Evolutionary conservation across 306 rosid species (phyloP), one percentile per base, ranked within the genome.

Genomic region (Fagus sylvatica): DNA sequence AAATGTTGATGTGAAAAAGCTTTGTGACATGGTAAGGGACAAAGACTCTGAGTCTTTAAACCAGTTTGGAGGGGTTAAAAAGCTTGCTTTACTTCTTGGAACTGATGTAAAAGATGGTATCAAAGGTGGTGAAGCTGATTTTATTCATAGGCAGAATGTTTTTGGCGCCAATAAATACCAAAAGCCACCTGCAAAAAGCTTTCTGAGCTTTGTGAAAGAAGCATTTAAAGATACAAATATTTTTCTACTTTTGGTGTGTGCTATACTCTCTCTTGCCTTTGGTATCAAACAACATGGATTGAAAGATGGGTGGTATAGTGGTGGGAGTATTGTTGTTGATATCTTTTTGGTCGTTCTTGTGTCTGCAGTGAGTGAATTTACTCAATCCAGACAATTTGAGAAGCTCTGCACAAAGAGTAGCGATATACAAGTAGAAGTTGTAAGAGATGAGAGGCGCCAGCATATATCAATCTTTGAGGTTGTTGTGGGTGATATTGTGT

Each of bases 281-380:
- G 77, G 82, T 13, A 79, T 79, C 34, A 79, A 73, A 64, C 51
- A 79, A 43, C 65, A 53, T 12, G 82, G 82, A 30, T 79, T 73
- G 78, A 73, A 41, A 1, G 67, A 64, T 32, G 82, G 82, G 33
- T 79, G 82, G 82, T 79, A 70, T 54, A 78, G 65, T 34, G 82
- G 82, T 32, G 82, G 78, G 32, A 79, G 82, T 4, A 79, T 79
- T 37, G 43, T 71, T 7, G 8, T 72, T 5, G 78, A 72, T 65
- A 43, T 73, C 43, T 6, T 79, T 15, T 76, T 79, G 6, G 78
- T 73, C 46, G 82, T 79, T 1, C 28, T 39, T 3, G 73, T 79
- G 34, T 79, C 82, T 34, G 64, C 78, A 3, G 39, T n/a, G 19
- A 79, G 82, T 65, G 64, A 79, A 72, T 79, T 57, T 76, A 53